Evolutionary conservation across 306 rosid species (phyloP).

Genomic region (Arachis hypogaea): DNA sequence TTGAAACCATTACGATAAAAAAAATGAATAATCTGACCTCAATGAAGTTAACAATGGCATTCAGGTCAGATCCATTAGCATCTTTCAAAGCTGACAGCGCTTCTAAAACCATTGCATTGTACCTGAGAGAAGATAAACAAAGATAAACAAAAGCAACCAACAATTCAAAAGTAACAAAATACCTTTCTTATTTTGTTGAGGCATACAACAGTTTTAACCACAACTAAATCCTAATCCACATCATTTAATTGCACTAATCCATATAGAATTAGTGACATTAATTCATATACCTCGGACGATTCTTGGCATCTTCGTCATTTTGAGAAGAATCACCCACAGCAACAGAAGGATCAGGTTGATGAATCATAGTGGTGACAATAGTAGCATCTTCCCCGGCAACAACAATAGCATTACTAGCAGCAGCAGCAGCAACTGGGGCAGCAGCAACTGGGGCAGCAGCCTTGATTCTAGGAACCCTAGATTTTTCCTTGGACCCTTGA

Average conservation of each 20-base stretch:
- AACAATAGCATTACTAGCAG: neutral
- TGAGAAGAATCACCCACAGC: constrained; percentile 45
- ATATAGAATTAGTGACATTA: neutral
- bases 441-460: constrained; percentile 1
- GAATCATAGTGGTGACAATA: constrained; percentile 30
- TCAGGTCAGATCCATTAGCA: constrained; percentile 69
- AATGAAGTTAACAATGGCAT: constrained; percentile 70
- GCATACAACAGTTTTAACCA: neutral
- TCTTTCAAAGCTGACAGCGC: constrained; percentile 70
- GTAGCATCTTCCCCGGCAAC: neutral
- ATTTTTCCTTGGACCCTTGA: constrained; percentile 63
- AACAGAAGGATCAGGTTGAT: constrained; percentile 26
- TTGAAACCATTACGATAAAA: neutral
- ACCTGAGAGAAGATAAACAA: constrained; percentile 50
- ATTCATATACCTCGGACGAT: constrained; percentile 50
- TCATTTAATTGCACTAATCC: too few species aligned
- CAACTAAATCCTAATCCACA: too few species aligned
- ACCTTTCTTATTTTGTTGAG: neutral
- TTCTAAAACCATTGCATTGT: constrained; percentile 71
- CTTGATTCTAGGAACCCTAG: constrained; percentile 53
- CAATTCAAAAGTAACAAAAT: neutral
- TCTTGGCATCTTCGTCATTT: constrained; percentile 51
- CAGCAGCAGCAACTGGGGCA: neutral
- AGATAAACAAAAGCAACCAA: constrained; percentile 18
- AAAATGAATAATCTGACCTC: constrained; percentile 57